phyloP scores from a whole-genome alignment of 1,139 yeast species.

The Candida pseudoviswanathii region DNA sequence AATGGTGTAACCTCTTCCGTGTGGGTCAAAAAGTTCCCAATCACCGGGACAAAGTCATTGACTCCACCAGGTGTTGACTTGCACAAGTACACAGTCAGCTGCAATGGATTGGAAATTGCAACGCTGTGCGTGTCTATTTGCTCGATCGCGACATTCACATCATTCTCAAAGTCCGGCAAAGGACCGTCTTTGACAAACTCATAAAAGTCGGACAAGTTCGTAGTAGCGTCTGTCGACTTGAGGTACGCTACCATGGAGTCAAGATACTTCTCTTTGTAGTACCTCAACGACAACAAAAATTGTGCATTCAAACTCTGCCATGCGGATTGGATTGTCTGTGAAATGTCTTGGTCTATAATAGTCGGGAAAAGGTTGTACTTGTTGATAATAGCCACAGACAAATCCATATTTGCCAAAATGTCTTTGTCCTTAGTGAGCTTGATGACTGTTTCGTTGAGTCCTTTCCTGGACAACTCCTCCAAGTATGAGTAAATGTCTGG shows the following conservation, averaged over 20 bases:
- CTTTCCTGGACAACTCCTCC: slow-evolving; percentile 14
- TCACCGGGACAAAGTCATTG: slow-evolving; percentile 12
- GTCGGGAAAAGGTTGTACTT: slow-evolving; percentile 9
- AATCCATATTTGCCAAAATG: slow-evolving; percentile 16
- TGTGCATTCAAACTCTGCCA: slow-evolving; percentile 12
- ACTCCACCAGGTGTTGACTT: slow-evolving; percentile 12
- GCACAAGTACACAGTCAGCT: slow-evolving; percentile 39
- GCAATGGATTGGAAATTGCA: slow-evolving; percentile 50
- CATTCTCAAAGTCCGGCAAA: slow-evolving; percentile 17
- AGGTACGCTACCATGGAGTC: slow-evolving; percentile 22
- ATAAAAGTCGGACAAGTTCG: slow-evolving; percentile 21
- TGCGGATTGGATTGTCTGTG: slow-evolving; percentile 11
- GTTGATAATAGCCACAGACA: slow-evolving; percentile 12
- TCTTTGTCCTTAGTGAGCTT: slow-evolving; percentile 16
- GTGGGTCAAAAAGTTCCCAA: slow-evolving; percentile 18
- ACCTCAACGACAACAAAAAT: slow-evolving; percentile 10
- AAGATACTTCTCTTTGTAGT: slow-evolving; percentile 9
- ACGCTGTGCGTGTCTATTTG: slow-evolving; percentile 21
- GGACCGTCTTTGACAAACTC: slow-evolving; percentile 17
- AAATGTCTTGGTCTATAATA: slow-evolving; percentile 9
- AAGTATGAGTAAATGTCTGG: slow-evolving; percentile 19
- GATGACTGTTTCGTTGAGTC: slow-evolving; percentile 17
- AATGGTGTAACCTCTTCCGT: slow-evolving; percentile 10
- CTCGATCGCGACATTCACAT: slow-evolving; percentile 18
- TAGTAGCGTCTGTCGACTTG: slow-evolving; percentile 9